phyloP scores from a whole-genome alignment of 2,329 filamentous ascomycete species.

The Lomentospora prolificans region DNA sequence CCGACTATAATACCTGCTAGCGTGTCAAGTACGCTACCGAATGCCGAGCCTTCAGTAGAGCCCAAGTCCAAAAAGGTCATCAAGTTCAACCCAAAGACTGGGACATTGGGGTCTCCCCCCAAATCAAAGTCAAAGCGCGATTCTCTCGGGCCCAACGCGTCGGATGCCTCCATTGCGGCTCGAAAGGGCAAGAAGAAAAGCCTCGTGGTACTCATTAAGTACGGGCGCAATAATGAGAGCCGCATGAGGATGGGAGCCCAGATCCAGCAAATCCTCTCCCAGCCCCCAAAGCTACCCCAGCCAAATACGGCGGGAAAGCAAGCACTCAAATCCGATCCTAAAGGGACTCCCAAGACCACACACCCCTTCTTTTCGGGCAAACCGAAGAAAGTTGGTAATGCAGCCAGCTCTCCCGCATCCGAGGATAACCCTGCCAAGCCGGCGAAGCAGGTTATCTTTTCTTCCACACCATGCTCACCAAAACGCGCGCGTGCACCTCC shows the following conservation, averaged over 20 bases:
- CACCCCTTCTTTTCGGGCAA: conserved; percentile 35
- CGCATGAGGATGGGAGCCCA: conserved; percentile 41
- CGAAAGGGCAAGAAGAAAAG: conserved; percentile 22
- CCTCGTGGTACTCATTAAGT: conserved; percentile 46
- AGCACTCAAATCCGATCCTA: conserved; percentile 17
- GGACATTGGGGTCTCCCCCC: conserved; percentile 53
- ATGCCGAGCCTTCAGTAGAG: conserved; percentile 10
- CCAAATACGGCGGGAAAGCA: conserved; percentile 24
- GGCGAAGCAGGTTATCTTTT: conserved; percentile 33
- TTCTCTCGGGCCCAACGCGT: not conserved
- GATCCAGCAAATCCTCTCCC: conserved; percentile 49
- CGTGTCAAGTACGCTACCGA: conserved; percentile 9
- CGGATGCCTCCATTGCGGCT: not conserved
- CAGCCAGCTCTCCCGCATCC: not conserved
- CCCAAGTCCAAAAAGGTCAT: conserved; percentile 39
- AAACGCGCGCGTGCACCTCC: conserved; percentile 25
- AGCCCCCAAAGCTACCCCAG: not conserved
- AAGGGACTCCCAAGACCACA: conserved; percentile 21
- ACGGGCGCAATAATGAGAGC: conserved; percentile 39
- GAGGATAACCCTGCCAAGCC: conserved; percentile 12
- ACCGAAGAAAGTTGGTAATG: conserved; percentile 15
- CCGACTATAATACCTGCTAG: not conserved
- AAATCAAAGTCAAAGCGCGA: conserved; percentile 31
- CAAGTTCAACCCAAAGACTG: conserved; percentile 48
- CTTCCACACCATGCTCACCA: conserved; percentile 44